These are phyloP conservation scores for Henningerozyma blattae DNA, from an alignment of 805 yeast genomes.

Conservation along the genomic window DNA sequence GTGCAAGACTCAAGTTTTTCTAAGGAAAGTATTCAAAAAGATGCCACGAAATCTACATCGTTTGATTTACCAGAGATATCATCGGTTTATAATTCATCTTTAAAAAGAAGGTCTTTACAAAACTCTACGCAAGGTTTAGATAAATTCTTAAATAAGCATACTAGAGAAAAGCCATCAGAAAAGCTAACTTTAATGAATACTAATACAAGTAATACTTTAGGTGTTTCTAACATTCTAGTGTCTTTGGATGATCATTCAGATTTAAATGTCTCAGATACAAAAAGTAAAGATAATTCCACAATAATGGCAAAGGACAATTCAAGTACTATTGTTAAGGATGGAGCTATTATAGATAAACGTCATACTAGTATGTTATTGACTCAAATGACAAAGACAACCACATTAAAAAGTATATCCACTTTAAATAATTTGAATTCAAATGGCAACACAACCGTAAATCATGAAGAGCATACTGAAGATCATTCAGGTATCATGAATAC, in stretches of 20 bases:
- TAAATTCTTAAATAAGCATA: constrained; percentile 3
- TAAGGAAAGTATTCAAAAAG: background rate
- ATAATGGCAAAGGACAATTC: no score
- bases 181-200: background rate
- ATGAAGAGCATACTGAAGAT: background rate
- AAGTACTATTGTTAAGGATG: background rate
- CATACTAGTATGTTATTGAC: background rate
- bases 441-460: background rate
- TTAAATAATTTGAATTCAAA: no score
- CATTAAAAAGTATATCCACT: background rate
- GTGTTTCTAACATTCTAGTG: constrained; percentile 13
- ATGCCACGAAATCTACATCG: background rate
- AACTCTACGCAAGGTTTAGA: constrained; percentile 12
- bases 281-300: background rate
- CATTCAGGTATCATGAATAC: constrained; percentile 31
- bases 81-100: no score
- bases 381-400: background rate
- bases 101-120: constrained; percentile 11
- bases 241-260: constrained; percentile 6
- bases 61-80: background rate
- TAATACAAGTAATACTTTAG: constrained; percentile 2
- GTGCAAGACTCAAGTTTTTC: background rate
- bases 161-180: background rate
- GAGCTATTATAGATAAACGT: background rate
- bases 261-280: no score